phyloP scores from a whole-genome alignment of 768 basidiomycete species.

The Trametes maxima region DNA sequence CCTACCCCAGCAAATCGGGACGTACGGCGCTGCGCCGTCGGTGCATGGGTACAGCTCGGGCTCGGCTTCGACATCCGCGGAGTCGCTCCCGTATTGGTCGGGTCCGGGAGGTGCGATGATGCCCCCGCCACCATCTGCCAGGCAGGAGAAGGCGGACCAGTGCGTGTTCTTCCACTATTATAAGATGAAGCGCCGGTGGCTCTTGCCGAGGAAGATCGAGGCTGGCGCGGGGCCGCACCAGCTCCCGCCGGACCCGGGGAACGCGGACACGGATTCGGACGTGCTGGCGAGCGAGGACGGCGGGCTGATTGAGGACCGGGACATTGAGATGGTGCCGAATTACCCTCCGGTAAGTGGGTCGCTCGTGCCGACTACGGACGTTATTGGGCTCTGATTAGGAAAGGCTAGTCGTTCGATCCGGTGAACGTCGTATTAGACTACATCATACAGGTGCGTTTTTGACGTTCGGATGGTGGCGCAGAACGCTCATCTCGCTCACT shows the following conservation, averaged over 20 bases:
- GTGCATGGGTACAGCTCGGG: background rate
- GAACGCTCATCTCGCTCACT: background rate
- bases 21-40: background rate
- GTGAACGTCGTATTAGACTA: conserved; percentile 19
- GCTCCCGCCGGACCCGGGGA: background rate
- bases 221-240: conserved; percentile 20
- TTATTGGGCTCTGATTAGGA: background rate
- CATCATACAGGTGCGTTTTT: conserved; percentile 9
- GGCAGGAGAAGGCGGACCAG: conserved; percentile 9
- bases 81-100: too few relatives aligned
- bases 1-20: too few relatives aligned
- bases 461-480: too few relatives aligned
- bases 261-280: background rate
- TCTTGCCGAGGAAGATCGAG: background rate
- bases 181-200: conserved; percentile 13
- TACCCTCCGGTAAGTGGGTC: background rate
- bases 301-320: background rate
- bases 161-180: conserved; percentile 22
- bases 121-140: background rate
- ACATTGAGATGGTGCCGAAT: background rate
- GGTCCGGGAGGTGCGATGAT: too few relatives aligned
- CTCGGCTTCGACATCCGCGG: too few relatives aligned
- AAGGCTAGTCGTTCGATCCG: conserved; percentile 7
- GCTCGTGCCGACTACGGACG: background rate
- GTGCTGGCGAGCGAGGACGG: background rate